Evolutionary conservation across 139 green algal genomes (phyloP).

Genomic region (Trebouxia sp.): DNA sequence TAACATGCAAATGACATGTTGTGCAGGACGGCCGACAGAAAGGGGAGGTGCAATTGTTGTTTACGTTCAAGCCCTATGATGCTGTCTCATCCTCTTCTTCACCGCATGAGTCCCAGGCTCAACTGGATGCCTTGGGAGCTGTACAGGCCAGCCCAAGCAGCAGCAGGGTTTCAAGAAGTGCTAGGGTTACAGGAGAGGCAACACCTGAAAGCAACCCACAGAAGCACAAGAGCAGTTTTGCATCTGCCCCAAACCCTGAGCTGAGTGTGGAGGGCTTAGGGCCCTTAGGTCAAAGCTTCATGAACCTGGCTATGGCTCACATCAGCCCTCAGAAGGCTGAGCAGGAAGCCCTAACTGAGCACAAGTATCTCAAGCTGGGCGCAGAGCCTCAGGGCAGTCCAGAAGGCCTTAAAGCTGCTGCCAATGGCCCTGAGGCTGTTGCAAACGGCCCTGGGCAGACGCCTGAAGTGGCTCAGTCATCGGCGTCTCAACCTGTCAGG

Average conservation of each 20-base stretch:
- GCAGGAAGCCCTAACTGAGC: neutral
- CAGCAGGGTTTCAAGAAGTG: neutral
- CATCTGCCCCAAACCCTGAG: neutral
- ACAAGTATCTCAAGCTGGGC: neutral
- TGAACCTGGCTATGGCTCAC: neutral
- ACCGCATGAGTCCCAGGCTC: neutral
- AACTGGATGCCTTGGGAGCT: neutral
- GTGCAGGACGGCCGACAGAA: slow-evolving; percentile 14
- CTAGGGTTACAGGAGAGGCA: neutral
- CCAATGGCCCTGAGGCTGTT: neutral
- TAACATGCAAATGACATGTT: neutral
- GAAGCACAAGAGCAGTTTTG: neutral
- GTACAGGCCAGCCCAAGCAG: neutral
- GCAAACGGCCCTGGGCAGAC: neutral
- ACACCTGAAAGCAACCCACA: neutral
- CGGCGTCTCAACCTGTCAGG: neutral
- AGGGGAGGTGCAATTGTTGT: neutral
- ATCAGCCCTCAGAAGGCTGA: neutral
- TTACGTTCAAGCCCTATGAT: slow-evolving; percentile 1
- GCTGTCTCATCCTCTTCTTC: neutral
- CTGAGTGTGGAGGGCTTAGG: neutral
- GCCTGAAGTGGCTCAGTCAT: too few relatives aligned
- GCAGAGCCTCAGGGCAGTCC: neutral
- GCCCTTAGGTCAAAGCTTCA: slow-evolving; percentile 15
- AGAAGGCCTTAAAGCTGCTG: neutral